Evolutionary conservation across 1,284 basidiomycete species (phyloP).

Genomic region (Mycena sp.): DNA sequence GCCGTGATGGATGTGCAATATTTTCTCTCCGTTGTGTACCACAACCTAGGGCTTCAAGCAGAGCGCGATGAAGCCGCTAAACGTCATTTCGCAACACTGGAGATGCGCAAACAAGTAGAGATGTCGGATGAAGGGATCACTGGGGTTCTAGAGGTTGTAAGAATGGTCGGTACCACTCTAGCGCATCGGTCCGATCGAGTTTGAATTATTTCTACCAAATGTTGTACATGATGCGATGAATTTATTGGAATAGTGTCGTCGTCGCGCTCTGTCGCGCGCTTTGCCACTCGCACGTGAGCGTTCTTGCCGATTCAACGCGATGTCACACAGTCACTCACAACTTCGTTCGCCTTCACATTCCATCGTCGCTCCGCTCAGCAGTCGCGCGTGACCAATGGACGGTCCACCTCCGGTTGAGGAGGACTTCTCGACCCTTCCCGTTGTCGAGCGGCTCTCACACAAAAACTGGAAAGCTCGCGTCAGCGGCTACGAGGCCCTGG

Average conservation of each 20-base stretch:
- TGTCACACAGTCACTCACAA: not conserved
- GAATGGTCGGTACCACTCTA: slow-evolving; percentile 66
- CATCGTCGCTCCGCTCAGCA: not conserved
- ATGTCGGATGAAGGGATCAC: slow-evolving; percentile 43
- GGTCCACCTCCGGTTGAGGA: slow-evolving; percentile 92
- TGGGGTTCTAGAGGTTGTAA: slow-evolving; percentile 61
- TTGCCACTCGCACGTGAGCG: slow-evolving; percentile 15
- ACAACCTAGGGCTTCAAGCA: slow-evolving; percentile 67
- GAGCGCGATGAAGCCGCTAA: slow-evolving; percentile 67
- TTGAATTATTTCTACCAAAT: not conserved
- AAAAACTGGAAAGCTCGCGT: slow-evolving; percentile 99
- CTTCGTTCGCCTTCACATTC: not conserved
- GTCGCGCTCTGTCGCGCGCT: not conserved
- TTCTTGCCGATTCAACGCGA: not conserved
- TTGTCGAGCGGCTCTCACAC: slow-evolving; percentile 88
- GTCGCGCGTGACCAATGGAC: slow-evolving; percentile 69
- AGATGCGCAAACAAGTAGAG: slow-evolving; percentile 46
- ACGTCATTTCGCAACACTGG: slow-evolving; percentile 58
- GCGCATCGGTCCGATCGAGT: slow-evolving; percentile 48
- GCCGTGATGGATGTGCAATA: slow-evolving; percentile 77
- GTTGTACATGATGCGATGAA: not conserved
- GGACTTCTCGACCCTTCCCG: slow-evolving; percentile 88
- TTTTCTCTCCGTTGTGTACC: slow-evolving; percentile 73
- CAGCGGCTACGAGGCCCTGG: slow-evolving; percentile 91
- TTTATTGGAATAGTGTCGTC: not conserved